A percentile compares a stretch with the other conserved stretches of the same genome.
These are phyloP conservation scores for Chiua sp. DNA, from an alignment of 1,284 basidiomycete species.

Conservation along the genomic window DNA sequence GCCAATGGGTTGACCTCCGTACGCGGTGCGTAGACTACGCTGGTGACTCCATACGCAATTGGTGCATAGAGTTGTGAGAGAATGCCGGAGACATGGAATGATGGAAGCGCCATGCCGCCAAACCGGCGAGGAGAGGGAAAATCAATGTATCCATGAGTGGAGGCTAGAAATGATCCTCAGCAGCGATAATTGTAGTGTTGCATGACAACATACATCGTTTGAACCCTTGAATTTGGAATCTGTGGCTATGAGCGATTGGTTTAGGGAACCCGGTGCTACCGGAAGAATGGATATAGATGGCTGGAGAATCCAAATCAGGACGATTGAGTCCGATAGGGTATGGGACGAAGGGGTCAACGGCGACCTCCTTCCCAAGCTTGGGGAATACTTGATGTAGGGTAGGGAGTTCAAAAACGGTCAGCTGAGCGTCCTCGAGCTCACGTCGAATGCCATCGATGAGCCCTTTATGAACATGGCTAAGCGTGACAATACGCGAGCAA, in stretches of 20 bases:
- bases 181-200: background rate
- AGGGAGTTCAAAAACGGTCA: conserved; percentile 36
- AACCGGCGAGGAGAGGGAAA: conserved; percentile 21
- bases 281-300: conserved; percentile 42
- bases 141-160: background rate
- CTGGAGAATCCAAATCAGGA: conserved; percentile 26
- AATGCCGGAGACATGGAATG: conserved; percentile 33
- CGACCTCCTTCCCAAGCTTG: conserved; percentile 36
- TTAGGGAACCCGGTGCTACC: conserved; percentile 46
- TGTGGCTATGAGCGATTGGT: conserved; percentile 33
- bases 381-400: conserved; percentile 36
- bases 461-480: conserved; percentile 25
- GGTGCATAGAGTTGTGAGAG: conserved; percentile 20
- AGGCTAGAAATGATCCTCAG: conserved; percentile 9
- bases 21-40: conserved; percentile 22
- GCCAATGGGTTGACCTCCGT: conserved; percentile 11
- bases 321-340: conserved; percentile 28
- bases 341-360: conserved; percentile 28
- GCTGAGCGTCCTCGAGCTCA: background rate
- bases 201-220: conserved; percentile 18
- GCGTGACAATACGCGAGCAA: conserved; percentile 39
- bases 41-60: conserved; percentile 10
- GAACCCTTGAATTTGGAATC: conserved; percentile 32
- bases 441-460: conserved; percentile 33
- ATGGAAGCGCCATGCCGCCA: conserved; percentile 30